phyloP scores from a whole-genome alignment of 2,329 filamentous ascomycete genomes.

The Penicillium digitatum region DNA sequence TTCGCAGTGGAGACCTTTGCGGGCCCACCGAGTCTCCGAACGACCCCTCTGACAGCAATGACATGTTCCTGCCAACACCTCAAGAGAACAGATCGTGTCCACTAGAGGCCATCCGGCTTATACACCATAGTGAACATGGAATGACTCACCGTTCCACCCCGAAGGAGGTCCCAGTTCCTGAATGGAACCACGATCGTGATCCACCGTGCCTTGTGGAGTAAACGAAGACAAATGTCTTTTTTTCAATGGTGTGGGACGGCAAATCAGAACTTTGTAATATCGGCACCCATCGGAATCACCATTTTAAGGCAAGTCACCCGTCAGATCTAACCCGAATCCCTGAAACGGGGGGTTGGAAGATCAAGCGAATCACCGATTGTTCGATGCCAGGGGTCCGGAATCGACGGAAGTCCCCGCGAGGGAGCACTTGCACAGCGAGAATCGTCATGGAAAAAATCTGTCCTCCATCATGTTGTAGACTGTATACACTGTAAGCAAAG shows the following conservation, averaged over 20 bases:
- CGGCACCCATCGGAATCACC: not conserved
- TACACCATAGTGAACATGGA: not conserved
- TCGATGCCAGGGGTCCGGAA: conserved; percentile 23
- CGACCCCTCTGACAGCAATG: not conserved
- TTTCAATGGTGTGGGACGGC: not conserved
- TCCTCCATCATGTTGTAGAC: too few species aligned
- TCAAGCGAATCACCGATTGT: not conserved
- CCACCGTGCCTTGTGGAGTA: not conserved
- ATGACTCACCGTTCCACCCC: conserved; percentile 12
- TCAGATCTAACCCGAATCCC: too few species aligned
- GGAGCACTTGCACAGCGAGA: conserved; percentile 4
- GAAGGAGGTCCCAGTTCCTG: conserved; percentile 14
- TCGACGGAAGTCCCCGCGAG: not conserved
- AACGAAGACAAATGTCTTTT: not conserved
- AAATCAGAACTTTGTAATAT: not conserved
- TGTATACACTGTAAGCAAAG: not conserved
- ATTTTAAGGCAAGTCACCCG: not conserved
- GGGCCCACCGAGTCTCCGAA: not conserved
- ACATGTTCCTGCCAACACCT: not conserved
- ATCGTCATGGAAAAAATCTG: too few species aligned
- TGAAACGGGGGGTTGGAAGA: too few species aligned
- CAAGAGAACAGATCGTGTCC: not conserved
- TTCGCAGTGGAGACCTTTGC: too few species aligned
- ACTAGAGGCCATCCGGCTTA: too few species aligned
- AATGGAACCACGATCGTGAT: not conserved